Percentiles rank a stretch among this genome's conserved stretches.
These are phyloP conservation scores for Penicillium freii DNA, from an alignment of 2,329 filamentous ascomycete species.

Conservation along the genomic window DNA sequence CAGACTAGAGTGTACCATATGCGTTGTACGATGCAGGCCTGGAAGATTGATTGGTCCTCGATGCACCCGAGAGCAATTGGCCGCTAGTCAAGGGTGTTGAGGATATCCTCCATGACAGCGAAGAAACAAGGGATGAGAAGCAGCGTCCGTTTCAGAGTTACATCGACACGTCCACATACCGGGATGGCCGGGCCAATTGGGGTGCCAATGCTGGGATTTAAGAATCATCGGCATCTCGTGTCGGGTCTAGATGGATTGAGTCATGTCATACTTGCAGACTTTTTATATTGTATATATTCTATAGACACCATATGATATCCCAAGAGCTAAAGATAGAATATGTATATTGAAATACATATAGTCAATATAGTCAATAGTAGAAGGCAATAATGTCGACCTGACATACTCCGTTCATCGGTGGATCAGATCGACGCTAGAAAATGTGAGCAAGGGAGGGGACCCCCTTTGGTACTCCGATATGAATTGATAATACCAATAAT, in stretches of 20 bases:
- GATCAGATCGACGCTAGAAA: slow-evolving; percentile 11
- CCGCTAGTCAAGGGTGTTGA: not conserved
- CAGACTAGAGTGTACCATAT: not conserved
- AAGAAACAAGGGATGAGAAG: slow-evolving; percentile 20
- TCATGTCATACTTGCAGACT: not conserved
- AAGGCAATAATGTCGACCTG: slow-evolving; percentile 4
- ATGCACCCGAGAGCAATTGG: slow-evolving; percentile 4
- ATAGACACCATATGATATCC: not conserved
- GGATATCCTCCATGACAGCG: slow-evolving; percentile 4
- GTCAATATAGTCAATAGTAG: not conserved
- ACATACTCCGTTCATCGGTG: slow-evolving; percentile 8
- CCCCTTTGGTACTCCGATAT: slow-evolving; percentile 2
- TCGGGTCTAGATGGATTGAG: not conserved
- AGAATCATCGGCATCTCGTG: not conserved
- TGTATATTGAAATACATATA: not conserved
- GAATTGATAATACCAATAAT: slow-evolving; percentile 2
- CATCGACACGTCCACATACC: slow-evolving; percentile 19
- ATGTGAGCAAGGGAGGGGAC: slow-evolving; percentile 10
- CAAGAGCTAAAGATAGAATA: not conserved
- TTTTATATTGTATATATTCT: not conserved
- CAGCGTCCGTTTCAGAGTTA: slow-evolving; percentile 23
- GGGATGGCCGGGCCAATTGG: not conserved
- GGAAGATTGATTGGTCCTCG: not conserved
- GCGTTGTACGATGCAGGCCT: not conserved
- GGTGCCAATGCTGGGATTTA: not conserved